Evolutionary conservation across 805 yeast genomes (phyloP).

Genomic region (Yarrowia phangngaensis): DNA sequence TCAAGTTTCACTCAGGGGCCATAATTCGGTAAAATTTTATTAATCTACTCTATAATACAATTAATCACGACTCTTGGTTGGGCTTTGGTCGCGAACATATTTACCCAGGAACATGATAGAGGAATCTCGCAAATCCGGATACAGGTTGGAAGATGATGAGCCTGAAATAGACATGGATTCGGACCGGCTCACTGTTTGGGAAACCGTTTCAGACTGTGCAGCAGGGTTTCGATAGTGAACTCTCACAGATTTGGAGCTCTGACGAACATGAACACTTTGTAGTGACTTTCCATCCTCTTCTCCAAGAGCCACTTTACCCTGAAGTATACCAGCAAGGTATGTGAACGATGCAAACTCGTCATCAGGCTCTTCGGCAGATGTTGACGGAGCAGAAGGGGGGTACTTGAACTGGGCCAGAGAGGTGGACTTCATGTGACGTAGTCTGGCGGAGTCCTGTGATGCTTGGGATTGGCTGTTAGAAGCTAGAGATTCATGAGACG

Average conservation of each 20-base stretch:
- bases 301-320: slow-evolving; percentile 22
- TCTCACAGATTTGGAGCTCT: background rate
- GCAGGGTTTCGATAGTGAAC: slow-evolving; percentile 14
- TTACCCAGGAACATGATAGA: slow-evolving; percentile 38
- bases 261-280: background rate
- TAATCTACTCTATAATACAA: background rate
- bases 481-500: slow-evolving; percentile 2
- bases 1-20: too few relatives aligned
- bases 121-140: slow-evolving; percentile 38
- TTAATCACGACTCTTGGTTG: background rate
- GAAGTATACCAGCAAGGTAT: slow-evolving; percentile 15
- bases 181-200: background rate
- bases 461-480: background rate
- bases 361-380: slow-evolving; percentile 4
- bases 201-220: background rate
- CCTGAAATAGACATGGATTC: slow-evolving; percentile 17
- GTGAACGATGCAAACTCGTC: slow-evolving; percentile 13
- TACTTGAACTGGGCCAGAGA: slow-evolving; percentile 26
- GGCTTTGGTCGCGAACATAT: slow-evolving; percentile 29
- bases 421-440: slow-evolving; percentile 6
- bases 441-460: slow-evolving; percentile 1
- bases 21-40: slow-evolving; percentile 27
- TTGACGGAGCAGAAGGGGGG: slow-evolving; percentile 11
- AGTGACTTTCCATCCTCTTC: slow-evolving; percentile 18
- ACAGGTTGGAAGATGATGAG: slow-evolving; percentile 31